Conservation (phyloP, 2,329 filamentous ascomycete species). For the Xylaria sp. region DNA sequence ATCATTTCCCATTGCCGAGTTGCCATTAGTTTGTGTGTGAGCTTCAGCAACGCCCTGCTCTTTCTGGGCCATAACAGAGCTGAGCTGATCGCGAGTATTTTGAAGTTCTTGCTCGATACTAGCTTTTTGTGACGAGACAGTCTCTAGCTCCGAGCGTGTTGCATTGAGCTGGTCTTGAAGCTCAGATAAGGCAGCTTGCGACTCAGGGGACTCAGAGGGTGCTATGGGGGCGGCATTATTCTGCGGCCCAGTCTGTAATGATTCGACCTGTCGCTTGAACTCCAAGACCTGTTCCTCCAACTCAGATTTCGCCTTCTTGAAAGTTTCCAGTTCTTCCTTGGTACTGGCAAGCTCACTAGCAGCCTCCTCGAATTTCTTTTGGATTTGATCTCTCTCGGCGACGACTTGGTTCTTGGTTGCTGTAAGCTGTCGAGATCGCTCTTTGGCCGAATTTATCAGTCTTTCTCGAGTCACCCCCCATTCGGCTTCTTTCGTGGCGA, state of each 20-base stretch:
- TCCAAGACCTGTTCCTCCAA: constrained; percentile 58
- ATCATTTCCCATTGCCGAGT: constrained; percentile 49
- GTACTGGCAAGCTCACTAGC: constrained; percentile 54
- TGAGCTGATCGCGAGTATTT: constrained; percentile 67
- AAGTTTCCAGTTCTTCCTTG: constrained; percentile 66
- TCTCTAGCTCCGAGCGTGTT: constrained; percentile 71
- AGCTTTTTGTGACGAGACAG: constrained; percentile 74
- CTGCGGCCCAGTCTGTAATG: constrained; percentile 44
- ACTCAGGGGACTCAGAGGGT: constrained; percentile 53
- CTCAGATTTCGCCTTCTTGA: constrained; percentile 53
- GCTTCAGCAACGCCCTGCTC: constrained; percentile 67
- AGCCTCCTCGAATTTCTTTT: constrained; percentile 61
- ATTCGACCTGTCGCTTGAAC: constrained; percentile 54
- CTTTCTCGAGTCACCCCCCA: constrained; percentile 66
- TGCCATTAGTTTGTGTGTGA: constrained; percentile 46
- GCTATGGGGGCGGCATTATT: constrained; percentile 54
- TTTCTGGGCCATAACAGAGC: constrained; percentile 70
- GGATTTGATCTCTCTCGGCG: constrained; percentile 64
- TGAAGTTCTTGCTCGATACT: constrained; percentile 73
- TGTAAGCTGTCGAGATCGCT: constrained; percentile 65
- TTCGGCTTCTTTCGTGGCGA: constrained; percentile 66
- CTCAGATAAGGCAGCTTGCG: constrained; percentile 58
- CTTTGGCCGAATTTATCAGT: constrained; percentile 72
- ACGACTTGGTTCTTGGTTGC: constrained; percentile 55
- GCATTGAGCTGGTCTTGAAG: constrained; percentile 63